Evolutionary conservation across 352 stramenopile genomes (phyloP).

Genomic region (Phytophthora europaea): DNA sequence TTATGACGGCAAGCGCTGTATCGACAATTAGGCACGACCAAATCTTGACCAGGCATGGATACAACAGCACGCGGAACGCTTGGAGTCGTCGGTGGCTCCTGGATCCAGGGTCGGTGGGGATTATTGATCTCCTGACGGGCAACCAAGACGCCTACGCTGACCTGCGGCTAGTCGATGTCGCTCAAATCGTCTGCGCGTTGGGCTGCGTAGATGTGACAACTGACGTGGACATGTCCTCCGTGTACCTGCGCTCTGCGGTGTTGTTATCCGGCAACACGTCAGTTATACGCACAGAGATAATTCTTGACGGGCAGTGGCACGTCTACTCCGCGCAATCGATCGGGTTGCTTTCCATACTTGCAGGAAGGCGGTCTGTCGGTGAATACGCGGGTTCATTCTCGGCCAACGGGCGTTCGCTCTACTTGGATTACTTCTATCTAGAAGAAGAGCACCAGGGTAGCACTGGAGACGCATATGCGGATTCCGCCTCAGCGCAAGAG

Average conservation of each 20-base stretch:
- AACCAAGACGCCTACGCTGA: not conserved
- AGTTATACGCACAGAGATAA: not conserved
- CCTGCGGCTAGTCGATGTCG: not conserved
- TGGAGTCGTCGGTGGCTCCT: conserved; percentile 33
- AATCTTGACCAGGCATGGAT: not conserved
- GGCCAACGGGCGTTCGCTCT: not conserved
- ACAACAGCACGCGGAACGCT: not conserved
- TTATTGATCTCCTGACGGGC: not conserved
- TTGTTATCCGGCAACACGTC: not conserved
- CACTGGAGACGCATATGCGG: not conserved
- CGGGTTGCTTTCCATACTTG: not conserved
- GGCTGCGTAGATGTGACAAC: not conserved
- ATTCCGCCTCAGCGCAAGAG: not conserved
- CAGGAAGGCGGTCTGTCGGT: not conserved
- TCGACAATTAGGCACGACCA: not conserved
- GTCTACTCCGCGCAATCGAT: not conserved
- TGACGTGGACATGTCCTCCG: not conserved
- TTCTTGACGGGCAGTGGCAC: not conserved
- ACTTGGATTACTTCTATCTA: not conserved
- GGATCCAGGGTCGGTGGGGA: conserved; percentile 21
- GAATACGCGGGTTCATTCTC: not conserved
- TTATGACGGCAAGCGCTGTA: not conserved
- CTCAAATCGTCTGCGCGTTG: not conserved
- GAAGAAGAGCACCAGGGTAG: not conserved
- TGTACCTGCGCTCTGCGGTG: not conserved